Evolutionary conservation across 1,284 basidiomycete species (phyloP), one percentile per base, ranked within the genome.

Genomic region (Cutaneotrichosporon spelunceum): DNA sequence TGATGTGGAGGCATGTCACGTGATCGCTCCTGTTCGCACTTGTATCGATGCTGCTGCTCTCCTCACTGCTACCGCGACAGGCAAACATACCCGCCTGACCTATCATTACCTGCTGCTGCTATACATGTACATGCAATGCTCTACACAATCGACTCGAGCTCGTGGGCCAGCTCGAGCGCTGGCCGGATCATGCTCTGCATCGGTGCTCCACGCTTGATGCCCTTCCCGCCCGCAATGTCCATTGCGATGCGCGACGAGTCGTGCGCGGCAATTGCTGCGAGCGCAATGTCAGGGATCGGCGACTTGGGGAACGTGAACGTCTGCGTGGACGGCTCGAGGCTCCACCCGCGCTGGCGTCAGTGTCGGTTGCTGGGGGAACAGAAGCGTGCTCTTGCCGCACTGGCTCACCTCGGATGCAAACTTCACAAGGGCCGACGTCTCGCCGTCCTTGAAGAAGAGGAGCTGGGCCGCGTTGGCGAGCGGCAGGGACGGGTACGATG

Each of bases 61-160:
- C 30, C 30, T 33, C 30, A 2, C 8, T 11, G 30, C 30, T 11
- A 33, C 30, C 30, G 30, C 30, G 8, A 33, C 30, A n/a, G n/a
- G n/a, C n/a, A n/a, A n/a, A n/a, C n/a, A n/a, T n/a, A n/a, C n/a
- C n/a, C n/a, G n/a, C n/a, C n/a, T n/a, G n/a, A n/a, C n/a, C n/a
- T n/a, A n/a, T n/a, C n/a, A n/a, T n/a, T n/a, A n/a, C n/a, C 30
- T 11, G 13, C 53, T 54, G 34, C 54, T 56, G 21, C 19, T 53
- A 60, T 66, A 66, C 56, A 61, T 60, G 63, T 66, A 66, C 65
- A 66, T 66, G 59, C 57, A 61, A 61, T 54, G 49, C 45, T 64
- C 63, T 76, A 79, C 13, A 79, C 76, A 62, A 79, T 78, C 57
- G 76, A 74, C 68, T 79, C 78, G 53, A 79, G 68, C 65, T 79